A percentile compares a stretch with the other conserved stretches of the same genome.
These are phyloP conservation scores for Salix suchowensis DNA, from an alignment of 345 rosid species.

Conservation along the genomic window DNA sequence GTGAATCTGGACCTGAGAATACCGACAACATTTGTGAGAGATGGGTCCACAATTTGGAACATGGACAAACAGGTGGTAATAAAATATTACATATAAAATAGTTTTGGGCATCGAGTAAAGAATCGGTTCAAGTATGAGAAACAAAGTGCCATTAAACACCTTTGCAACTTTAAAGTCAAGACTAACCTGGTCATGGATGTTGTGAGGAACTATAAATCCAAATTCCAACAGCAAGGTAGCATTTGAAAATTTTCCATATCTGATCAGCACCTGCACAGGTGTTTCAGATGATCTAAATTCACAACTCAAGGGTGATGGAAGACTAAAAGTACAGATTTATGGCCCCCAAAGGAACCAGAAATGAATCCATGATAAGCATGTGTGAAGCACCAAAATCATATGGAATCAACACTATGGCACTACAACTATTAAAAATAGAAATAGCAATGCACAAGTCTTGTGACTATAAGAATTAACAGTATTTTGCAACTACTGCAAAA, in stretches of 20 bases:
- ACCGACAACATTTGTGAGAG: constrained; percentile 15
- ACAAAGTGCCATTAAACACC: not conserved
- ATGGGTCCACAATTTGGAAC: not conserved
- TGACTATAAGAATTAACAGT: no score
- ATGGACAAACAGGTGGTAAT: not conserved
- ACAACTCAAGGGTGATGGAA: not conserved
- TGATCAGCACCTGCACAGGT: constrained; percentile 51
- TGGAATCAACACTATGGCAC: no score
- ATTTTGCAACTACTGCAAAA: no score
- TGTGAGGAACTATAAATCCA: constrained; percentile 70
- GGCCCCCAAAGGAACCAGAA: not conserved
- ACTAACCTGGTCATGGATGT: constrained; percentile 69
- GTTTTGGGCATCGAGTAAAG: not conserved
- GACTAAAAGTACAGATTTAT: not conserved
- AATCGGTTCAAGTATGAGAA: not conserved
- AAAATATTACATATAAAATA: not conserved
- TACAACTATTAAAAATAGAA: no score
- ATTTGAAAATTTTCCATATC: constrained; percentile 74
- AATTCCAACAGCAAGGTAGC: constrained; percentile 69
- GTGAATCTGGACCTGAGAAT: constrained; percentile 53
- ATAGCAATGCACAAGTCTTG: no score
- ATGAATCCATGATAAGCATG: not conserved
- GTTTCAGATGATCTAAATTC: constrained; percentile 1
- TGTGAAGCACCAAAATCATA: not conserved
- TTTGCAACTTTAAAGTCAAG: constrained; percentile 3